Evolutionary conservation across 176 grass and related monocot genomes (phyloP), one percentile per base, ranked within the genome.

Genomic region (Oryza longistaminata): DNA sequence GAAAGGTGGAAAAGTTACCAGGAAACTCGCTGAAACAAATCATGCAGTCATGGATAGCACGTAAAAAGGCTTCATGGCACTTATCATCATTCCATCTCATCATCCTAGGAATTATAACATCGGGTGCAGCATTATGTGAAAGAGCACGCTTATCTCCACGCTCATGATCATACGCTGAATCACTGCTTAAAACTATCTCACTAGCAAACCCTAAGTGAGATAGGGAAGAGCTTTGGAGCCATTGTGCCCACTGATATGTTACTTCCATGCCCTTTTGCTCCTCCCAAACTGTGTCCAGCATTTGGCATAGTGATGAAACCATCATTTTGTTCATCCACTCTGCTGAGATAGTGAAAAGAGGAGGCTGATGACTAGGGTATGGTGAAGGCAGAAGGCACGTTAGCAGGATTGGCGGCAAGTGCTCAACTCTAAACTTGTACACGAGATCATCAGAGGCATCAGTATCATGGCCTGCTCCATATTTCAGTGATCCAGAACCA

Each of bases 61-160:
- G 64, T 48, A 94, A 91, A 79, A 94, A 92, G 66, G 85, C 85
- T 90, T 94, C 87, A 77, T 86, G 90, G 13, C 73, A 35, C 67
- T 78, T 90, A 39, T 81, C 81, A 26, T 90, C 79, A 70, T 92
- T 88, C 61, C 83, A 92, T 85, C 82, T 90, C 48, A 88, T 94
- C 76, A 94, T 83, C 69, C 82, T 90, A n/a, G 93, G 88, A 92
- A 94, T 94, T 74, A 85, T 68, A 58, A 80, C 65, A 85, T 92
- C 93, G 22, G 87, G 90, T 64, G 55, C 16, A 77, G 34, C 70
- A 78, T 60, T 69, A 72, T 74, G 74, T 46, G 82, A 37, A 86
- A 81, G 79, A 43, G 90, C 85, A 78, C 88, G 85, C 40, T 72
- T 81, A 85, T 92, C 89, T 62, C 64, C 75, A 53, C 6, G 25